A percentile compares a stretch with the other conserved stretches of the same genome.
phyloP scores from a whole-genome alignment of 78 protist genomes.

The Dictyostelium capitatum region DNA sequence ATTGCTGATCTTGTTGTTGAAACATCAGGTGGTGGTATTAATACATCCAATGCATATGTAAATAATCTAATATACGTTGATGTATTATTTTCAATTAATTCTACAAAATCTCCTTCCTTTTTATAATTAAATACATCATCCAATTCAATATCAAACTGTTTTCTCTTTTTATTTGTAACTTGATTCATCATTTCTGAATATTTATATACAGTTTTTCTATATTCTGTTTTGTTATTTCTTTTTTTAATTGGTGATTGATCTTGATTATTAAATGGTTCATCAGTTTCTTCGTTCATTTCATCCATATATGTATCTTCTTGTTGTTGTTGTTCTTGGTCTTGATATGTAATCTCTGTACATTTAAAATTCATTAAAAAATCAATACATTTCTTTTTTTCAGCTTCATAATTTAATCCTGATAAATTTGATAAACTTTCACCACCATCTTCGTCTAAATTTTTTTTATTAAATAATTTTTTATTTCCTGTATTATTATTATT shows the following conservation, averaged over 20 bases:
- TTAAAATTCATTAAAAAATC: background rate
- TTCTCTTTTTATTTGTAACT: constrained; percentile 42
- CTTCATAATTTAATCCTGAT: background rate
- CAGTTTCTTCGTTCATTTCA: too few species aligned
- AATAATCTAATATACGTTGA: constrained; percentile 53
- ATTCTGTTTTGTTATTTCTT: too few species aligned
- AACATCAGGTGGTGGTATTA: constrained; percentile 22
- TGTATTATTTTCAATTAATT: constrained; percentile 39
- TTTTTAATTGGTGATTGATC: too few species aligned
- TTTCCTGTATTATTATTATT: background rate
- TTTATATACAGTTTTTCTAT: background rate
- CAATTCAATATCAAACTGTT: constrained; percentile 54
- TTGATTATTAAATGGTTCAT: too few species aligned
- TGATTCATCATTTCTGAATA: constrained; percentile 23
- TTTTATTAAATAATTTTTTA: background rate
- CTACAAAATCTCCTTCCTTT: constrained; percentile 16
- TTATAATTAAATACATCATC: constrained; percentile 61
- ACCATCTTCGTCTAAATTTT: background rate
- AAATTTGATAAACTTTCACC: background rate
- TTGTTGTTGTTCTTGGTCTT: too few species aligned
- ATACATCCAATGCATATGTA: constrained; percentile 66
- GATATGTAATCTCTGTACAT: background rate
- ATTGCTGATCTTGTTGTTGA: background rate
- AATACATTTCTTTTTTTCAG: constrained; percentile 14
- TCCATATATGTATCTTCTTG: too few species aligned